A percentile compares a stretch with the other conserved stretches of the same genome.
Evolutionary conservation across 1,284 basidiomycete genomes (phyloP).

Genomic region (Mycena sp.): DNA sequence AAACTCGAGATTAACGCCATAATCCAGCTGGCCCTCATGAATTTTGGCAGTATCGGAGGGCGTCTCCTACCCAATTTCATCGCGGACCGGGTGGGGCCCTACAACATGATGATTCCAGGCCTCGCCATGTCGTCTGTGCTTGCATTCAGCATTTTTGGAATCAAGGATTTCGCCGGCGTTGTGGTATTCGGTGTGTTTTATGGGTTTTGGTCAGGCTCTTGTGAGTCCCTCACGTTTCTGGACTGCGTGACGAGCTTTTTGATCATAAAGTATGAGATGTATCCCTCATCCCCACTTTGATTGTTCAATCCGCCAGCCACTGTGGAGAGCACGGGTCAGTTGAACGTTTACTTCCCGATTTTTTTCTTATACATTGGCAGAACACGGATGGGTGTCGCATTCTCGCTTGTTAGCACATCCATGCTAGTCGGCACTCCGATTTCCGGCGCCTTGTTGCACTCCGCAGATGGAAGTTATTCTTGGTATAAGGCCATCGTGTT

Average conservation of each 20-base stretch:
- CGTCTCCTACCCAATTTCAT: slow-evolving; percentile 59
- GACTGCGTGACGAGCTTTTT: too few species aligned
- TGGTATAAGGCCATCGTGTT: slow-evolving; percentile 53
- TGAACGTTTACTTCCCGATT: background rate
- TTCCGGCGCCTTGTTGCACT: slow-evolving; percentile 50
- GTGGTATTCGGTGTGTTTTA: slow-evolving; percentile 54
- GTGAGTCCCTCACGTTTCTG: slow-evolving; percentile 37
- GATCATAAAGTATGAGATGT: too few species aligned
- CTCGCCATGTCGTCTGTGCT: slow-evolving; percentile 52
- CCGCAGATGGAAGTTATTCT: slow-evolving; percentile 31
- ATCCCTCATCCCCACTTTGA: slow-evolving; percentile 58
- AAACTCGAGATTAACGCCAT: background rate
- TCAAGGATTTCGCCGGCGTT: slow-evolving; percentile 48
- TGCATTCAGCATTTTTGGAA: slow-evolving; percentile 54
- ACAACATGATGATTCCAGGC: slow-evolving; percentile 53
- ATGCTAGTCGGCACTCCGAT: slow-evolving; percentile 60
- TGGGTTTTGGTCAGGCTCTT: slow-evolving; percentile 52
- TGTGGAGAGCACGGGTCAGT: slow-evolving; percentile 57
- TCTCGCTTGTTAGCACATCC: slow-evolving; percentile 57
- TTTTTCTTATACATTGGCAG: slow-evolving; percentile 35
- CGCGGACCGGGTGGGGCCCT: slow-evolving; percentile 56
- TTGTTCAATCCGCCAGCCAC: slow-evolving; percentile 53
- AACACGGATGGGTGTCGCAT: slow-evolving; percentile 62
- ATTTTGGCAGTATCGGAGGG: slow-evolving; percentile 57
- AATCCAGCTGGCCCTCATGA: slow-evolving; percentile 54